Percentiles rank a stretch among this genome's conserved stretches.
Evolutionary conservation across 345 rosid genomes (phyloP).

Genomic region (Citrus reticulata): DNA sequence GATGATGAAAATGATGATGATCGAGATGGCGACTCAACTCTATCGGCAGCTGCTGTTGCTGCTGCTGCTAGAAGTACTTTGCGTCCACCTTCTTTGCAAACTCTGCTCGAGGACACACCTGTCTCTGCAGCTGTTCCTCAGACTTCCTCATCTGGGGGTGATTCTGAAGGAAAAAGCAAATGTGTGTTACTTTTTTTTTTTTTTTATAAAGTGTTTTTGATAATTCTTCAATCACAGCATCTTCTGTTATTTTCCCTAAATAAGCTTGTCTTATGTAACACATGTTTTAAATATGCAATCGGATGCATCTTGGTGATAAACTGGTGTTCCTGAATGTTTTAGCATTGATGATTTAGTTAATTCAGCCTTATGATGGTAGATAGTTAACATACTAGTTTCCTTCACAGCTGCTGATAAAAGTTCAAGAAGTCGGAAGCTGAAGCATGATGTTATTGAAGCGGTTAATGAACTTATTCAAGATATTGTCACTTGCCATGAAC

Average conservation of each 20-base stretch:
- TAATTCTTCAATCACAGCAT: constrained; percentile 1
- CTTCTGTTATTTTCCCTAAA: background rate
- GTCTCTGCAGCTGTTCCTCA: constrained; percentile 63
- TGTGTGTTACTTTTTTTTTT: constrained; percentile 28
- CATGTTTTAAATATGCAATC: too few species aligned
- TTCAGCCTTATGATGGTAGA: too few species aligned
- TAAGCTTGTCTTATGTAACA: too few species aligned
- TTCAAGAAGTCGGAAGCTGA: too few species aligned
- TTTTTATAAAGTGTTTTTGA: background rate
- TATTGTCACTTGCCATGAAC: too few species aligned
- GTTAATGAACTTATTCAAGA: too few species aligned
- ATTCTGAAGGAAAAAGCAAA: constrained; percentile 97
- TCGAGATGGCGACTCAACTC: constrained; percentile 49
- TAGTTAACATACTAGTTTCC: too few species aligned
- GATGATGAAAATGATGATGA: constrained; percentile 66
- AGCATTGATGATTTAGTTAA: too few species aligned
- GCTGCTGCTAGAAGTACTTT: constrained; percentile 92
- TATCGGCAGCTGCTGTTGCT: constrained; percentile 89
- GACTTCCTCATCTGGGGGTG: constrained; percentile 92
- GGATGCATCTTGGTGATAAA: too few species aligned
- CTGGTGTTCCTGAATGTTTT: too few species aligned
- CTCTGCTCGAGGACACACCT: constrained; percentile 79
- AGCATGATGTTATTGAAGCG: too few species aligned
- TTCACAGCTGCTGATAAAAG: too few species aligned
- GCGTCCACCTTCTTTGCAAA: constrained; percentile 93